These are phyloP conservation scores for Pyrus communis DNA, from an alignment of 306 rosid genomes.

Conservation along the genomic window DNA sequence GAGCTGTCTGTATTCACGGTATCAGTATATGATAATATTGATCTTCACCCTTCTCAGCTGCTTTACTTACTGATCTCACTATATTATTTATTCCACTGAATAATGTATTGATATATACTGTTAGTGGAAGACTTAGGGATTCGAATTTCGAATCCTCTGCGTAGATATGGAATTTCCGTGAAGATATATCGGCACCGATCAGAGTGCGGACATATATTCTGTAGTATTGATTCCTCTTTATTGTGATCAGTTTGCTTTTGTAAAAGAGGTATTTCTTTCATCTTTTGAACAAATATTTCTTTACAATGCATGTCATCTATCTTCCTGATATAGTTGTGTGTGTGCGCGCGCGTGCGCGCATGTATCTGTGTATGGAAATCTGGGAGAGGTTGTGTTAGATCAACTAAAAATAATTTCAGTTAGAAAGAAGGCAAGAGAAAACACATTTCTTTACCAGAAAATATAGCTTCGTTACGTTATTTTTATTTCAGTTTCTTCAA, in stretches of 20 bases:
- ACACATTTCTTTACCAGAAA: neutral
- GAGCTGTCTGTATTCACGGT: neutral
- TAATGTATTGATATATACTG: neutral
- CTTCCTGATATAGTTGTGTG: neutral
- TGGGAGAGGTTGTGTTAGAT: neutral
- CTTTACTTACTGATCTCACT: conserved; percentile 22
- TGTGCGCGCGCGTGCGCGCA: neutral
- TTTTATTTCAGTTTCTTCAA: neutral
- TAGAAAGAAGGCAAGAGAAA: neutral
- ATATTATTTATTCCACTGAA: neutral
- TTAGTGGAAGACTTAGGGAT: conserved; percentile 21
- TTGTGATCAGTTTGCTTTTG: conserved; percentile 39
- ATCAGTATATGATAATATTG: neutral
- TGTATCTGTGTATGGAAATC: neutral
- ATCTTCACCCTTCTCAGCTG: conserved; percentile 17
- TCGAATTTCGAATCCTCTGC: neutral
- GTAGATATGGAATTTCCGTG: conserved; percentile 9
- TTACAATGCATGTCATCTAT: conserved; percentile 12
- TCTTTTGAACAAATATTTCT: conserved; percentile 8
- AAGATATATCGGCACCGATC: neutral
- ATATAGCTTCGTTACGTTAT: neutral
- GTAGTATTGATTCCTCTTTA: conserved; percentile 37
- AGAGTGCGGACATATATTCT: conserved; percentile 26
- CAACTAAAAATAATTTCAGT: neutral
- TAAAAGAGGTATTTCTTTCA: conserved; percentile 50